Evolutionary conservation across 805 yeast species (phyloP).

Genomic region (Brettanomyces naardenensis): DNA sequence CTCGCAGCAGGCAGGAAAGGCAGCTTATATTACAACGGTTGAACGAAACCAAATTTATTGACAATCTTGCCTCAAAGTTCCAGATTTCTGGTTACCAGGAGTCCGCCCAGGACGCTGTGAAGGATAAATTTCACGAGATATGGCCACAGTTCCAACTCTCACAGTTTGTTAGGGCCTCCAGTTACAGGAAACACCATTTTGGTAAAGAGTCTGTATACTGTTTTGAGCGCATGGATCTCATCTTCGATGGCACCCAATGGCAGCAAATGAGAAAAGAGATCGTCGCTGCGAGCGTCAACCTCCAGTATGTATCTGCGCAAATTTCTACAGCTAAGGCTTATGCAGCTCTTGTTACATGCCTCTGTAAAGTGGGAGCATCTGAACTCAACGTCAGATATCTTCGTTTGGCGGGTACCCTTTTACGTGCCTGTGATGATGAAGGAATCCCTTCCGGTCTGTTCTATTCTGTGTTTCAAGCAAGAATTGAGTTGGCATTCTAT

Average conservation of each 20-base stretch:
- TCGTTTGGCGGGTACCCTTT: constrained; percentile 37
- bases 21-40: constrained; percentile 27
- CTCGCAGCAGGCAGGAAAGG: constrained; percentile 34
- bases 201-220: constrained; percentile 52
- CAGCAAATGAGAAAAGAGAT: constrained; percentile 40
- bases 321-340: constrained; percentile 63
- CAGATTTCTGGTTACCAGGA: constrained; percentile 17
- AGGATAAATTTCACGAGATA: constrained; percentile 35
- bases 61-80: constrained; percentile 34
- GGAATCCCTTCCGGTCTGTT: constrained; percentile 44
- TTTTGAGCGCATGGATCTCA: constrained; percentile 54
- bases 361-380: constrained; percentile 34
- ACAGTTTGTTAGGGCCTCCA: constrained; percentile 44
- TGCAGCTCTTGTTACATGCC: constrained; percentile 71
- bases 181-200: constrained; percentile 37
- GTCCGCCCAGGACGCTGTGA: constrained; percentile 26
- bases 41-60: constrained; percentile 20
- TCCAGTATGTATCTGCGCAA: constrained; percentile 61
- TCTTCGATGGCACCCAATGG: constrained; percentile 41
- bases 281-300: constrained; percentile 49
- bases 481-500: constrained; percentile 62
- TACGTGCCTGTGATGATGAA: constrained; percentile 42
- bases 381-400: constrained; percentile 21
- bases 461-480: constrained; percentile 44
- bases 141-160: constrained; percentile 37